Evolutionary conservation across 2,329 filamentous ascomycete species (phyloP).

Genomic region (Ophiostoma sp.): DNA sequence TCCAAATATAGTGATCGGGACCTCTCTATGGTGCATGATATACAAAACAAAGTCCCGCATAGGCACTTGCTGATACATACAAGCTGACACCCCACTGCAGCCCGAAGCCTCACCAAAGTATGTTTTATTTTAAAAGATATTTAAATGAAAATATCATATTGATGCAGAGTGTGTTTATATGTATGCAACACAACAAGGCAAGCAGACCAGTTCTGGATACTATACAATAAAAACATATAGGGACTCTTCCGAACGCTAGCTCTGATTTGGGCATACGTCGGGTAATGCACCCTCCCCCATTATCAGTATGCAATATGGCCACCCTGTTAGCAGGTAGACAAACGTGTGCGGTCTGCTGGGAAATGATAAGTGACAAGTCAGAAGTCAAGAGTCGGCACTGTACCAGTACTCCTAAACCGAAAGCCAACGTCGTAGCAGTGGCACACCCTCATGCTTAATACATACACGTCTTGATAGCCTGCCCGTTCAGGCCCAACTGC

Average conservation of each 20-base stretch:
- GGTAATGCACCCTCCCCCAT: neutral
- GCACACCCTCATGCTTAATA: neutral
- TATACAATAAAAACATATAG: neutral
- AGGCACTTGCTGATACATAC: neutral
- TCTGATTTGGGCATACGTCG: neutral
- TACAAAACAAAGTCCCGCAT: neutral
- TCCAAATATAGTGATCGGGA: neutral
- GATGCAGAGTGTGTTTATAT: neutral
- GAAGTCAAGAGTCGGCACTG: neutral
- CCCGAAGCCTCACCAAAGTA: neutral
- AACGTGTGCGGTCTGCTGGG: slow-evolving; percentile 1
- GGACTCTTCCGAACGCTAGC: neutral
- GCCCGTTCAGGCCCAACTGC: neutral
- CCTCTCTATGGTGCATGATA: neutral
- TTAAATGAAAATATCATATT: neutral
- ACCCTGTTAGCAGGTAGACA: neutral
- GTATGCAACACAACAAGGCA: neutral
- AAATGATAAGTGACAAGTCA: slow-evolving; percentile 8
- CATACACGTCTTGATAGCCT: neutral
- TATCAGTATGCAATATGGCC: neutral
- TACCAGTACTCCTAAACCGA: neutral
- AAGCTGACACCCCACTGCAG: neutral
- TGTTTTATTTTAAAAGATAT: too few relatives aligned
- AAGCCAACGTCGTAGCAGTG: neutral
- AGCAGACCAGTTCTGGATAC: neutral